Base-by-base conservation (phyloP, 2,329 filamentous ascomycete genomes). In the Fusarium praegraminearum region DNA sequence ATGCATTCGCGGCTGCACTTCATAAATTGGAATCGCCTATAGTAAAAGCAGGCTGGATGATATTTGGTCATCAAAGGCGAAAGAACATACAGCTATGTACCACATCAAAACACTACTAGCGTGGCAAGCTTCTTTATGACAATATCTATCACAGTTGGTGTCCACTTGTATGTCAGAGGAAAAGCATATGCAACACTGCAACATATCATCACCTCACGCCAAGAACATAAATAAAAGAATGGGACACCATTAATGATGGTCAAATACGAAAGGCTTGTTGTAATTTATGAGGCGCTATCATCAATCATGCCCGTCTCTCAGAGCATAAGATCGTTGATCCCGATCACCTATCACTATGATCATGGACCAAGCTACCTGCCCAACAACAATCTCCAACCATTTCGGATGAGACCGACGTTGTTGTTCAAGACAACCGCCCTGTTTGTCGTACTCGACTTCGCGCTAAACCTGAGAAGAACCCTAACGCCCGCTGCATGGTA, bases 281-380 rank as follows among this genome's bases (percentile, higher is more conserved):
- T 62, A 40, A 59, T 60, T 66, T 47, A 51, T 66, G 43, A 51
- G 46, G 56, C 65, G 62, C 68, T 71, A 58, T 71, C 66, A 59
- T 70, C 50, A 67, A 60, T 63, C 53, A 41, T 64, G 59, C 63
- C 64, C 72, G 24, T 73, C 41, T 74, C 40, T 59, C 68, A 70
- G 72, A 60, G 68, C 63, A 50, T 50, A 24, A 65, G 22, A 52
- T 52, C 35, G 13, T 40, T 40, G 18, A 52, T 41, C 60, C 45
- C 36, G 24, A 57, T 52, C 56, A 53, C 28, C 43, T 36, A 52
- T 62, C 40, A 53, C 30, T 44, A 18, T 65, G 41, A 63, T 64
- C 41, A 18, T 64, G 22, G 33, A 49, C 57, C 35, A 30, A 53
- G 44, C 33, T 45, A 24, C 45, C 53, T 46, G 16, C 22, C 40